Conservation (phyloP, 2,329 filamentous ascomycete species). For the Diaporthe destruens region DNA sequence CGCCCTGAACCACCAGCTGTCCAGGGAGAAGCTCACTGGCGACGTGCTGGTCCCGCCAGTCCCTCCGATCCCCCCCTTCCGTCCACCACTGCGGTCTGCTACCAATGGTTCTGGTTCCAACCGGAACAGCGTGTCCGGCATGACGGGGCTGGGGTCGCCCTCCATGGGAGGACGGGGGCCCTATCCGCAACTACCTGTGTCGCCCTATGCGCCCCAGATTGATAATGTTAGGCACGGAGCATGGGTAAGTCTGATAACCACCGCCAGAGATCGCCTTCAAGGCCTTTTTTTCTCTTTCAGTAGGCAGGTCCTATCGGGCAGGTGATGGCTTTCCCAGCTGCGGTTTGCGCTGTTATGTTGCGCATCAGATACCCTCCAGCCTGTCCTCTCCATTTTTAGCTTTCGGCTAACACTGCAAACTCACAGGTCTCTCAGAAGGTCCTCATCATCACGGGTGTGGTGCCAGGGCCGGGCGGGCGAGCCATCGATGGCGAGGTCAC, state of each 20-base stretch:
- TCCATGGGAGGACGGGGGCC: conserved; percentile 64
- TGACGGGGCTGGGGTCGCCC: conserved; percentile 71
- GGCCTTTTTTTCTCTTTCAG: background rate
- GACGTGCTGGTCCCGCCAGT: conserved; percentile 46
- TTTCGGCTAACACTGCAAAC: conserved; percentile 9
- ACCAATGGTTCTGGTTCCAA: conserved; percentile 56
- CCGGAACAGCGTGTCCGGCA: conserved; percentile 74
- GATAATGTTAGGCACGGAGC: conserved; percentile 84
- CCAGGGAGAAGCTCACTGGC: conserved; percentile 37
- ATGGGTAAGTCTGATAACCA: conserved; percentile 73
- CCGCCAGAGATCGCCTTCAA: background rate
- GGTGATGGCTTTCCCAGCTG: background rate
- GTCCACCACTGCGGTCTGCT: conserved; percentile 55
- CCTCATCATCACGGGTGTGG: conserved; percentile 82
- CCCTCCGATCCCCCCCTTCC: conserved; percentile 49
- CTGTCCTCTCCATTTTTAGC: background rate
- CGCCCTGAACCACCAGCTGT: conserved; percentile 71
- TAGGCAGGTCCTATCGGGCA: background rate
- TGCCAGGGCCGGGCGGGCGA: conserved; percentile 78
- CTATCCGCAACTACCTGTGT: conserved; percentile 72
- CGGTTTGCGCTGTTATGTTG: background rate
- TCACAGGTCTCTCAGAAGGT: conserved; percentile 90
- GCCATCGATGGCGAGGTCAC: conserved; percentile 83
- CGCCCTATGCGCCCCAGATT: conserved; percentile 84
- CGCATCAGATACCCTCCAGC: background rate